phyloP scores from a whole-genome alignment of 163 green algal species.

The Chlorella variabilis region DNA sequence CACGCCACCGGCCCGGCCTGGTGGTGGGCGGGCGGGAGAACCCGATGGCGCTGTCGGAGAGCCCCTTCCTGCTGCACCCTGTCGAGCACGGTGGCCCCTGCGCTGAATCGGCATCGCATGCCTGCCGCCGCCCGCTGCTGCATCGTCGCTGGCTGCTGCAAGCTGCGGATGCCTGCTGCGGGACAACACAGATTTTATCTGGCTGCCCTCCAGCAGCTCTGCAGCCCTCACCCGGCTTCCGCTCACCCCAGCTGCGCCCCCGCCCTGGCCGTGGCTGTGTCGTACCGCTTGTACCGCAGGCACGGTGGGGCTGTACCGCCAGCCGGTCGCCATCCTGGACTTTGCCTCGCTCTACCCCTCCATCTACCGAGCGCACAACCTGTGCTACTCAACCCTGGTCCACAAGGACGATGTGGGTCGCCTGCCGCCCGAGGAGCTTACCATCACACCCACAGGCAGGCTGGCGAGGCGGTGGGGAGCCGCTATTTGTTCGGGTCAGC shows the following conservation, averaged over 20 bases:
- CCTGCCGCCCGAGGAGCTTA: constrained; percentile 53
- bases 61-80: neutral
- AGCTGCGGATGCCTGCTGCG: too few relatives aligned
- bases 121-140: neutral
- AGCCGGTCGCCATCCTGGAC: constrained; percentile 80
- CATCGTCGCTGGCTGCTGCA: neutral
- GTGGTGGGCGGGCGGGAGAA: neutral
- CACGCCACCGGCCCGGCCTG: neutral
- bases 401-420: constrained; percentile 55
- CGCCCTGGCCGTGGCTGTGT: neutral
- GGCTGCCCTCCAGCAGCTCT: neutral
- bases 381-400: constrained; percentile 84
- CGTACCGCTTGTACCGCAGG: neutral
- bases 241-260: too few relatives aligned
- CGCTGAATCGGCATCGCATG: neutral
- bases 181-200: neutral
- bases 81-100: neutral
- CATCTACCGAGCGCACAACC: constrained; percentile 80
- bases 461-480: too few relatives aligned
- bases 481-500: too few relatives aligned
- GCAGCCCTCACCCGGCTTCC: neutral
- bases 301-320: constrained; percentile 67
- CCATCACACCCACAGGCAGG: constrained; percentile 59
- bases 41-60: neutral
- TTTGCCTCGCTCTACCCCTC: constrained; percentile 85